Base-by-base conservation (phyloP, 169 alveolate species). In the Babesia divergens region DNA sequence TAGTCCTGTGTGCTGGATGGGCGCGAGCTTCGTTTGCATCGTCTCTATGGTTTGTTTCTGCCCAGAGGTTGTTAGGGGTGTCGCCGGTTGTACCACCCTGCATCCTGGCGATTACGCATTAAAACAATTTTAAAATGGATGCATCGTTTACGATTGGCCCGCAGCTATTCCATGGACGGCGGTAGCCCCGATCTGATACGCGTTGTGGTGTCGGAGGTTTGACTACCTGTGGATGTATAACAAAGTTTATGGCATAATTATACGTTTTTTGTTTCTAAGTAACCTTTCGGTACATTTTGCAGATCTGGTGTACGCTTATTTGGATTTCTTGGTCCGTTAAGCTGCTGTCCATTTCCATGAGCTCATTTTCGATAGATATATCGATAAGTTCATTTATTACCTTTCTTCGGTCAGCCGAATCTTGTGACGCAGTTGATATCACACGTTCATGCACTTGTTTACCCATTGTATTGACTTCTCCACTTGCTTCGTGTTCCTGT, bases 221-320 rank as follows among this genome's bases (percentile, higher is more conserved):
- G n/a, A n/a, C n/a, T n/a, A n/a, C n/a, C n/a, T n/a, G n/a, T n/a
- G n/a, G n/a, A 22, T 38, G 38, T 62, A 44, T 2, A 9, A 50
- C 28, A 34, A 22, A 47, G 4, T 31, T 34, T n/a, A 31, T 46
- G 29, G 22, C 9, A 44, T 35, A 43, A 62, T 62, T 62, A 43
- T 29, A 14, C 37, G 11, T 29, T 28, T 11, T 2, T 20, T 29
- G 28, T 0, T 43, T 2, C 26, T 62, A 62, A 11, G 35, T 35
- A 24, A 52, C 59, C 69, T 69, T 58, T 59, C 68, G 24, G 76
- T 47, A 67, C 29, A 58, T 62, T 62, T 79, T 79, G 58, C 59
- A 79, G 26, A 79, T 70, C 42, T 66, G 82, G 70, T 79, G 67
- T n/a, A 79, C 42, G 29, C 31, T 68, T 60, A 79, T 52, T n/a